Evolutionary conservation across 2,329 filamentous ascomycete genomes (phyloP).

Genomic region (Penicillium aurantiogriseum): DNA sequence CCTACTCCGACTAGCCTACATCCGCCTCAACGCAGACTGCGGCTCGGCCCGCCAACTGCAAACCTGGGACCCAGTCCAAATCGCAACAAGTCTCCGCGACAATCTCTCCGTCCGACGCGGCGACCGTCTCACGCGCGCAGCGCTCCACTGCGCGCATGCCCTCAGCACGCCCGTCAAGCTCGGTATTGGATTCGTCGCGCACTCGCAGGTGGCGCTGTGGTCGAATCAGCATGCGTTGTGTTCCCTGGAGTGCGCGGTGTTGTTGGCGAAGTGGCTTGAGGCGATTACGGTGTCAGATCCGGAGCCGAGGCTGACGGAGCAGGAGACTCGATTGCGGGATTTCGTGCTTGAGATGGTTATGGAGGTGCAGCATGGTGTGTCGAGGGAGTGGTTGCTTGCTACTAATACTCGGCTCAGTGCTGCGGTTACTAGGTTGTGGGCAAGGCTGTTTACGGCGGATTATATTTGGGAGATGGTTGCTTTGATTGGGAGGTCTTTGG

Average conservation of each 20-base stretch:
- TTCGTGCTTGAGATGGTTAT: slow-evolving; percentile 40
- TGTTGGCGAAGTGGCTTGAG: slow-evolving; percentile 51
- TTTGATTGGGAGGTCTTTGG: slow-evolving; percentile 36
- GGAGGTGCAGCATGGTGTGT: slow-evolving; percentile 34
- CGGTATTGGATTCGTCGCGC: slow-evolving; percentile 55
- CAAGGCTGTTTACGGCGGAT: slow-evolving; percentile 35
- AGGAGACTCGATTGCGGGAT: slow-evolving; percentile 34
- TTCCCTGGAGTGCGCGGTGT: slow-evolving; percentile 54
- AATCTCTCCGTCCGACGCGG: slow-evolving; percentile 46
- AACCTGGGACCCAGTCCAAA: slow-evolving; percentile 33
- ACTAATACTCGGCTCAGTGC: slow-evolving; percentile 36
- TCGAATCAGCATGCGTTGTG: slow-evolving; percentile 57
- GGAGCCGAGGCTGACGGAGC: slow-evolving; percentile 30
- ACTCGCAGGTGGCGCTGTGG: slow-evolving; percentile 58
- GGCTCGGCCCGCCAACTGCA: slow-evolving; percentile 33
- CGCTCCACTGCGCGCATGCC: slow-evolving; percentile 55
- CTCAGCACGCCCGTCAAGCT: slow-evolving; percentile 57
- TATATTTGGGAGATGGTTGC: slow-evolving; percentile 40
- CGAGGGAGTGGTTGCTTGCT: slow-evolving; percentile 32
- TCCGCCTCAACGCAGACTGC: slow-evolving; percentile 36
- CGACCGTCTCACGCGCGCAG: slow-evolving; percentile 46
- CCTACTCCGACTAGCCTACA: slow-evolving; percentile 34
- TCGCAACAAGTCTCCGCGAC: slow-evolving; percentile 32
- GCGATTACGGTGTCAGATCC: slow-evolving; percentile 29
- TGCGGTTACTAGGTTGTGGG: slow-evolving; percentile 35